A percentile compares a stretch with the other conserved stretches of the same genome.
Conservation (phyloP, 2,329 filamentous ascomycete species). For the Penicillium corylophilum region DNA sequence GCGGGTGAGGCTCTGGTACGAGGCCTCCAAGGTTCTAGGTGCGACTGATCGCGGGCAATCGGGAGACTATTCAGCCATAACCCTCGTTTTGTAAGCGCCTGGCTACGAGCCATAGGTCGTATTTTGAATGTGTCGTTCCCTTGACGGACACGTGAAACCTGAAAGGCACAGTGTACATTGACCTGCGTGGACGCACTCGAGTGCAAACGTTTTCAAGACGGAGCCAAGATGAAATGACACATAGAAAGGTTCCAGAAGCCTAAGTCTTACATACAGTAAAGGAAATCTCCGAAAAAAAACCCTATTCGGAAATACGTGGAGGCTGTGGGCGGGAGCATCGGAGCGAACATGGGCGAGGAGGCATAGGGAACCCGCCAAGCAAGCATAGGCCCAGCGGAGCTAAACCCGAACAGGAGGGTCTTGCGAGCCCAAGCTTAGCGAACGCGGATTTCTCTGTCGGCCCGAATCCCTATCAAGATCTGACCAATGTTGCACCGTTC, state of each 20-base stretch:
- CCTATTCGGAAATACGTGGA: background rate
- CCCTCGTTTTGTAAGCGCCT: background rate
- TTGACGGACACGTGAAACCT: background rate
- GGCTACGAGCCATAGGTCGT: background rate
- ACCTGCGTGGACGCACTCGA: background rate
- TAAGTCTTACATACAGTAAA: background rate
- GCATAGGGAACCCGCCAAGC: background rate
- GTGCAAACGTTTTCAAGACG: background rate
- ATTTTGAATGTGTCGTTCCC: background rate
- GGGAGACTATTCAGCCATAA: background rate
- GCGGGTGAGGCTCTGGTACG: background rate
- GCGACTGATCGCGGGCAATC: background rate
- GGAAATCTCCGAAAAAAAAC: background rate
- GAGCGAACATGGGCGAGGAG: background rate
- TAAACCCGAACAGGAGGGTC: constrained; percentile 27
- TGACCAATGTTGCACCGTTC: constrained; percentile 1
- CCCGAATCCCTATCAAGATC: constrained; percentile 16
- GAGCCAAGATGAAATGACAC: background rate
- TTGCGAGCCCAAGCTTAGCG: constrained; percentile 24
- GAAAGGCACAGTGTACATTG: background rate
- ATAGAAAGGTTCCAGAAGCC: background rate
- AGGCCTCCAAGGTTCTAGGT: background rate
- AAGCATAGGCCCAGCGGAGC: constrained; percentile 7
- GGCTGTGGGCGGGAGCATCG: background rate
- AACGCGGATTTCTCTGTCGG: constrained; percentile 6